phyloP scores from a whole-genome alignment of 306 rosid genomes.

The Sechiopsis laciniata region DNA sequence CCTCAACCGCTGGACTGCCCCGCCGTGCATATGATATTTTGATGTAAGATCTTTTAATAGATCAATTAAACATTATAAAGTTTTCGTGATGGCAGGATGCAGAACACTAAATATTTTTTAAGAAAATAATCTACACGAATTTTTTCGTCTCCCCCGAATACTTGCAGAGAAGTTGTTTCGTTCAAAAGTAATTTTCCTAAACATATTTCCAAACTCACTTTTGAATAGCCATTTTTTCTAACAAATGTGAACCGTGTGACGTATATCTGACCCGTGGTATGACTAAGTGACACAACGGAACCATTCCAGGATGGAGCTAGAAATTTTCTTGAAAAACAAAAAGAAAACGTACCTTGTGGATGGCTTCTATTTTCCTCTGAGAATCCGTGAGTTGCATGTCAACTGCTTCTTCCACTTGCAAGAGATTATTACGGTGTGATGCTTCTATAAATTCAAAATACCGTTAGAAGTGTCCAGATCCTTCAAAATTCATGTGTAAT shows the following conservation, averaged over 20 bases:
- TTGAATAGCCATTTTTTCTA: background rate
- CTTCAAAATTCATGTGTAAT: background rate
- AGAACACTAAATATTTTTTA: background rate
- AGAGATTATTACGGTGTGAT: conserved; percentile 60
- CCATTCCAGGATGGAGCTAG: conserved; percentile 2
- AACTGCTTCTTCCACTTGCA: conserved; percentile 67
- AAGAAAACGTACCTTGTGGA: conserved; percentile 60
- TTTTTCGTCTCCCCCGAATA: background rate
- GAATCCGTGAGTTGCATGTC: conserved; percentile 61
- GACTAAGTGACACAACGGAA: background rate
- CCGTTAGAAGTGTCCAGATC: conserved; percentile 15
- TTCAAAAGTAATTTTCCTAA: background rate
- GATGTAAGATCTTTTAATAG: background rate
- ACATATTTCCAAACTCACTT: background rate
- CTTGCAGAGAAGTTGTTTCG: background rate
- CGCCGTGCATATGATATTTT: background rate
- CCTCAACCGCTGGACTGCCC: too few relatives aligned
- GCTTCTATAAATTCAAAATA: conserved; percentile 45
- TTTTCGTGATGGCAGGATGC: background rate
- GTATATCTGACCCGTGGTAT: background rate
- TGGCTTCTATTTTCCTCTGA: conserved; percentile 53
- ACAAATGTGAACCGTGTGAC: background rate
- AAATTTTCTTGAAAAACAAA: background rate
- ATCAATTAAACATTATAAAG: background rate
- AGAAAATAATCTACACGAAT: background rate